phyloP scores from a whole-genome alignment of 768 basidiomycete genomes.

The Postia placenta region DNA sequence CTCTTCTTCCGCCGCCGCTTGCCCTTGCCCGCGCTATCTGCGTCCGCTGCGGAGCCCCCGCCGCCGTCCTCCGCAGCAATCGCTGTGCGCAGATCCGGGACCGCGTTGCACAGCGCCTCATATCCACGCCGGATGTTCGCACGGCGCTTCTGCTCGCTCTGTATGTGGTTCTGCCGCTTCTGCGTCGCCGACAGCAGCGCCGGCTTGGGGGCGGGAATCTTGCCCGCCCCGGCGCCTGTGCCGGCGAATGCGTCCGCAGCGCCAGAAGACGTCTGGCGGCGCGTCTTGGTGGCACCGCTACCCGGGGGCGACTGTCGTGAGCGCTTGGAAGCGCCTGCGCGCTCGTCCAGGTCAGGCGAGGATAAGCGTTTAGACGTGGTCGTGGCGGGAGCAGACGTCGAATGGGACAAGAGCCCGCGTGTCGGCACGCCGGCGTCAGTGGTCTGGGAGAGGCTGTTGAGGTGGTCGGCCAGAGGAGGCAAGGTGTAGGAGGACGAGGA shows the following conservation, averaged over 20 bases:
- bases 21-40: slow-evolving; percentile 23
- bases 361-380: slow-evolving; percentile 9
- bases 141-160: slow-evolving; percentile 89
- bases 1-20: slow-evolving; percentile 17
- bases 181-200: slow-evolving; percentile 70
- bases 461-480: not conserved
- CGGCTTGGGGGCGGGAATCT: slow-evolving; percentile 21
- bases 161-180: slow-evolving; percentile 92
- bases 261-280: slow-evolving; percentile 2
- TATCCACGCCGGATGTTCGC: slow-evolving; percentile 88
- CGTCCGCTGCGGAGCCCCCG: slow-evolving; percentile 2
- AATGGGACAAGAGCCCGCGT: not conserved
- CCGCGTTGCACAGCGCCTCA: slow-evolving; percentile 78
- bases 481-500: not conserved
- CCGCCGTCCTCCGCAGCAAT: slow-evolving; percentile 62
- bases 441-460: not conserved
- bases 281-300: slow-evolving; percentile 5
- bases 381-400: not conserved
- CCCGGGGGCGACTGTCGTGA: slow-evolving; percentile 18
- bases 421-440: not conserved
- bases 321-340: slow-evolving; percentile 21
- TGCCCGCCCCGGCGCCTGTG: slow-evolving; percentile 1
- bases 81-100: slow-evolving; percentile 78
- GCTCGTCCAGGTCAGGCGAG: slow-evolving; percentile 12
- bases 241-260: not conserved